phyloP scores from a whole-genome alignment of 495 filamentous ascomycete species.

The Trichoderma asperelloides region DNA sequence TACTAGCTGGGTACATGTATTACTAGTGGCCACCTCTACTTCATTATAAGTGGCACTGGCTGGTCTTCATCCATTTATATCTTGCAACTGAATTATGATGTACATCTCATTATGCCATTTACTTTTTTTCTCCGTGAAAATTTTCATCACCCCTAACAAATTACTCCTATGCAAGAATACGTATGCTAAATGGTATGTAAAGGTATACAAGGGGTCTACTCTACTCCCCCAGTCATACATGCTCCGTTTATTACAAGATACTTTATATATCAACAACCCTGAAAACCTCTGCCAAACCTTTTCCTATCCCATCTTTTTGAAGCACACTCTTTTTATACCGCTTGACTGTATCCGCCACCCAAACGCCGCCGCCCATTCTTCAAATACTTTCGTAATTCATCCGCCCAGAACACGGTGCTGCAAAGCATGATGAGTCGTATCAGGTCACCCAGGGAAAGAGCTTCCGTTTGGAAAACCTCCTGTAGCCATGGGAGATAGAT shows the following conservation, averaged over 20 bases:
- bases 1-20: too few relatives aligned
- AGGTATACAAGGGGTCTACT: neutral
- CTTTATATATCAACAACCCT: neutral
- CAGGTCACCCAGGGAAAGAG: conserved; percentile 64
- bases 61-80: neutral
- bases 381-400: conserved; percentile 79
- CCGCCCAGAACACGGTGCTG: conserved; percentile 88
- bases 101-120: neutral
- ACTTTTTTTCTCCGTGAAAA: neutral
- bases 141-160: neutral
- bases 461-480: conserved; percentile 90
- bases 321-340: conserved; percentile 25
- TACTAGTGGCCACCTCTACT: too few relatives aligned
- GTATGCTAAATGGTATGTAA: neutral
- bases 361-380: conserved; percentile 34
- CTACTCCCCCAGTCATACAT: conserved; percentile 1
- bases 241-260: neutral
- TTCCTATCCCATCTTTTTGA: neutral
- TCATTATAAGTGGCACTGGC: too few relatives aligned
- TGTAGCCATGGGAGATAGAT: conserved; percentile 93
- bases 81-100: neutral
- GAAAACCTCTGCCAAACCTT: neutral
- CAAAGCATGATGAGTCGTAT: conserved; percentile 60
- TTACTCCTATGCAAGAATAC: neutral
- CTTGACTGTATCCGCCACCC: conserved; percentile 38